A percentile compares a stretch with the other conserved stretches of the same genome.
Conservation (phyloP, 306 rosid genomes). For the Quercus robur region DNA sequence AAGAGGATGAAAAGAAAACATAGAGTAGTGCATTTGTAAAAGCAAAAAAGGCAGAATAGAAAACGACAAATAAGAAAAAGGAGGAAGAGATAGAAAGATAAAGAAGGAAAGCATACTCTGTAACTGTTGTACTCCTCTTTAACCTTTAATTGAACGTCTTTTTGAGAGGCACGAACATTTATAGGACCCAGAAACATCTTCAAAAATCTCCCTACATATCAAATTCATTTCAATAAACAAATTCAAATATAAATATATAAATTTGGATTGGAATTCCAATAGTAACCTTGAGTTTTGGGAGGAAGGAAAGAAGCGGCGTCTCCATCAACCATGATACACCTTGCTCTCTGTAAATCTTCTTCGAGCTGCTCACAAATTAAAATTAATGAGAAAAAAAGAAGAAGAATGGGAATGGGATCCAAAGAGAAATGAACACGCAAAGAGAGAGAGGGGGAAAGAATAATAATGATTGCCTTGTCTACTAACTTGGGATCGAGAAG, state of each 20-base stretch:
- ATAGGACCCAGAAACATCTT: slow-evolving; percentile 96
- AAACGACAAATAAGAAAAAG: not conserved
- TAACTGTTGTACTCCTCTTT: slow-evolving; percentile 97
- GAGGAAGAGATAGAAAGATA: not conserved
- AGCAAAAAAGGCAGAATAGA: too few relatives aligned
- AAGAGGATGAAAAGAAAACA: too few relatives aligned
- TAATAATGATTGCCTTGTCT: slow-evolving; percentile 44
- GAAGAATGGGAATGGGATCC: not conserved
- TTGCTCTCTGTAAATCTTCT: slow-evolving; percentile 81
- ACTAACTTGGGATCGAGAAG: slow-evolving; percentile 48
- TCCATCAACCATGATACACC: slow-evolving; percentile 74
- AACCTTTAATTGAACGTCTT: slow-evolving; percentile 89
- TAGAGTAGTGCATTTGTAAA: too few relatives aligned
- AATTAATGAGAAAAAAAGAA: not conserved
- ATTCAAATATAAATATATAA: not conserved
- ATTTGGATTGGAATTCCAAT: not conserved
- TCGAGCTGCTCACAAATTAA: slow-evolving; percentile 47
- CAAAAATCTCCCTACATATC: slow-evolving; percentile 60
- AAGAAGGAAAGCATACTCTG: slow-evolving; percentile 45
- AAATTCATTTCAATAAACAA: not conserved
- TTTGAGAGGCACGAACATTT: slow-evolving; percentile 81
- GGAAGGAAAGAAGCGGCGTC: slow-evolving; percentile 86
- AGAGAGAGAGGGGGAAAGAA: not conserved
- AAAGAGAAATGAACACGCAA: not conserved
- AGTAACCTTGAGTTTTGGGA: slow-evolving; percentile 66